Base-by-base conservation (phyloP, 2,329 filamentous ascomycete species). In the Calonectria naviculata region DNA sequence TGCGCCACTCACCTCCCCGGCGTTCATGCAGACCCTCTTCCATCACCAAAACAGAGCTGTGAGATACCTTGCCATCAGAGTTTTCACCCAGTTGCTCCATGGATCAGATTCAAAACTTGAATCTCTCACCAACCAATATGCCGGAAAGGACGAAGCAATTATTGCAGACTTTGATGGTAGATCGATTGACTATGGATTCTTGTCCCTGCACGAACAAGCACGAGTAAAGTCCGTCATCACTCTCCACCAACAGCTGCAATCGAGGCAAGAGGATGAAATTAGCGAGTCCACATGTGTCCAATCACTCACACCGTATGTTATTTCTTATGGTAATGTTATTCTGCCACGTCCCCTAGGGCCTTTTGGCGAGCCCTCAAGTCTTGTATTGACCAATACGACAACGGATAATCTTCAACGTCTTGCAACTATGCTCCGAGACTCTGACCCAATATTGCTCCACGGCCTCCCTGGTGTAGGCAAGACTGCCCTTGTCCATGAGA, bases 381-480 rank as follows among this genome's bases (percentile, higher is more conserved):
- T 94, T 31, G 89, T 97, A 24, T 86, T 89, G 71, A 98, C 95
- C 0, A 80, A 87, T 0, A 98, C 95, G 0, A 94, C 95, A 0
- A 84, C 89, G 36, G 81, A 81, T 12, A 99, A 98, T 75, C 85
- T 98, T 42, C 89, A 90, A 77, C 86, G 82, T 13, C 88, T 98
- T 67, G 93, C 94, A 2, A 83, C 84, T 31, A 89, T 92, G 56
- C 85, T 99, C 34, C 91, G 93, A 52, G 87, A 87, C 5, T 81
- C 89, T 1, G 91, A 91, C 0, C 95, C 97, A 0, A 87, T 98
- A 41, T 86, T 99, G 24, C 87, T 99, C 5, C 91, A 95, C 73
- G 97, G 97, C 1, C 86, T 94, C 17, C 90, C 96, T 9, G 96
- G 97, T 24, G 93, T 93, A 36, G 97, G 97, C 62, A 99, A 99